Conservation (phyloP, 495 filamentous ascomycete genomes). For the Aspergillus nidulans region DNA sequence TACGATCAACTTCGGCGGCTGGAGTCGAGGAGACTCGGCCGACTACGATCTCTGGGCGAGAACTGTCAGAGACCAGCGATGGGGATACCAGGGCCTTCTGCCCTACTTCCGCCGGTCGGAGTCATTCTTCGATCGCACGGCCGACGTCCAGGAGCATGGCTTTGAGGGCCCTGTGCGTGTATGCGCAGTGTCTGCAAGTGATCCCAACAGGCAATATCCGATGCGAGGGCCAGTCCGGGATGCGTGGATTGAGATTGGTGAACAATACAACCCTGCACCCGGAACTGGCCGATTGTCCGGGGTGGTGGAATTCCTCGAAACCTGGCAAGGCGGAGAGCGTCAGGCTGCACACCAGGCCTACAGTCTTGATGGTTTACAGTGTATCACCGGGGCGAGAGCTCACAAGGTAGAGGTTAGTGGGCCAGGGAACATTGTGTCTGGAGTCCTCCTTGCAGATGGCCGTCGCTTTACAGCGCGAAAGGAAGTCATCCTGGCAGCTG, state of each 20-base stretch:
- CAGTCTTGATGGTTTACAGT: conserved; percentile 22
- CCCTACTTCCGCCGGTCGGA: conserved; percentile 19
- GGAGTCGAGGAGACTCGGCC: conserved; percentile 28
- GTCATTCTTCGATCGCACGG: not conserved
- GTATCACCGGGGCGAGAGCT: conserved; percentile 25
- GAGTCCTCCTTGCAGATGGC: conserved; percentile 24
- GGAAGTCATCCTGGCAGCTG: conserved; percentile 32
- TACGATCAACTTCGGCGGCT: conserved; percentile 21
- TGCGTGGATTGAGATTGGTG: conserved; percentile 28
- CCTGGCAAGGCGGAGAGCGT: conserved; percentile 28
- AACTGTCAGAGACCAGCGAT: conserved; percentile 28
- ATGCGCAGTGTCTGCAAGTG: conserved; percentile 5
- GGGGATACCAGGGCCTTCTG: conserved; percentile 29
- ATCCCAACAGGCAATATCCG: conserved; percentile 21
- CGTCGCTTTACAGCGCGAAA: conserved; percentile 16
- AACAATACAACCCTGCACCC: conserved; percentile 17
- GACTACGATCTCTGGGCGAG: conserved; percentile 40
- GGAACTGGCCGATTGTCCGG: conserved; percentile 27
- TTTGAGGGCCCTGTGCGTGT: conserved; percentile 24
- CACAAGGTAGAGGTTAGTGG: conserved; percentile 22
- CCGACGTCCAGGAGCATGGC: conserved; percentile 15
- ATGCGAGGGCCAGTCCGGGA: conserved; percentile 27
- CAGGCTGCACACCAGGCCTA: conserved; percentile 32
- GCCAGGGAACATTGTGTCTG: conserved; percentile 19
- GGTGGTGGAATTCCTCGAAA: conserved; percentile 28